Conservation (phyloP, 176 grass and related monocot genomes). For the Musa itinerans region DNA sequence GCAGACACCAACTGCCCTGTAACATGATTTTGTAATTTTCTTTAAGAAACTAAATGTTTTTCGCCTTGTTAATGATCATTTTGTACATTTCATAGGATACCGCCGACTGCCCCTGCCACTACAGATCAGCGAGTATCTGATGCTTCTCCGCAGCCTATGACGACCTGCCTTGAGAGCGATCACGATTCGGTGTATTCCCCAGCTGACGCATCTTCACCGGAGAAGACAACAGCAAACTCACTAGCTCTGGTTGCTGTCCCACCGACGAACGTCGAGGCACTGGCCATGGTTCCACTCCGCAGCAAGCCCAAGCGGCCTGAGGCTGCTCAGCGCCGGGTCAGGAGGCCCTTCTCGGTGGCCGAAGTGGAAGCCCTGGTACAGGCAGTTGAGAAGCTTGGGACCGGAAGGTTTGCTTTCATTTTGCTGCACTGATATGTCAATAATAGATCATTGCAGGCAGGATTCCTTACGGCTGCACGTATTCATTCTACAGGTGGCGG, state of each 20-base stretch:
- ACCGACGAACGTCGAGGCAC: slow-evolving; percentile 26
- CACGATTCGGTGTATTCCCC: slow-evolving; percentile 58
- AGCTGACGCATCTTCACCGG: slow-evolving; percentile 38
- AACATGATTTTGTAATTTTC: neutral
- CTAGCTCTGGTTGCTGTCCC: slow-evolving; percentile 46
- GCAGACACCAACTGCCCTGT: neutral
- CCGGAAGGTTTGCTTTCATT: slow-evolving; percentile 56
- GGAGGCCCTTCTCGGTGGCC: slow-evolving; percentile 73
- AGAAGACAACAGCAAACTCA: slow-evolving; percentile 41
- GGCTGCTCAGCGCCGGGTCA: slow-evolving; percentile 55
- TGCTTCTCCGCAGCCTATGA: slow-evolving; percentile 39
- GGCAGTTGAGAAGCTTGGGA: slow-evolving; percentile 93
- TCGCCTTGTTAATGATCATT: too few species aligned
- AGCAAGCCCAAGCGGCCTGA: slow-evolving; percentile 31
- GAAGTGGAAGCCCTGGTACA: slow-evolving; percentile 94
- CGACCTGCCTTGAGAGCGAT: slow-evolving; percentile 44
- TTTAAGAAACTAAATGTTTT: too few species aligned
- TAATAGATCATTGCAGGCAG: neutral
- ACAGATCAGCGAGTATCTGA: slow-evolving; percentile 31
- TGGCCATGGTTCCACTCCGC: slow-evolving; percentile 11
- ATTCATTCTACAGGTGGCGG: slow-evolving; percentile 57
- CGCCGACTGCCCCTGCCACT: slow-evolving; percentile 20
- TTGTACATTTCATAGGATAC: slow-evolving; percentile 33
- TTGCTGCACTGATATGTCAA: neutral
- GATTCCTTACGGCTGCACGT: slow-evolving; percentile 15